Evolutionary conservation across 257 asterid genomes (phyloP), one percentile per base, ranked within the genome.

Genomic region (Nicotiana paniculata): DNA sequence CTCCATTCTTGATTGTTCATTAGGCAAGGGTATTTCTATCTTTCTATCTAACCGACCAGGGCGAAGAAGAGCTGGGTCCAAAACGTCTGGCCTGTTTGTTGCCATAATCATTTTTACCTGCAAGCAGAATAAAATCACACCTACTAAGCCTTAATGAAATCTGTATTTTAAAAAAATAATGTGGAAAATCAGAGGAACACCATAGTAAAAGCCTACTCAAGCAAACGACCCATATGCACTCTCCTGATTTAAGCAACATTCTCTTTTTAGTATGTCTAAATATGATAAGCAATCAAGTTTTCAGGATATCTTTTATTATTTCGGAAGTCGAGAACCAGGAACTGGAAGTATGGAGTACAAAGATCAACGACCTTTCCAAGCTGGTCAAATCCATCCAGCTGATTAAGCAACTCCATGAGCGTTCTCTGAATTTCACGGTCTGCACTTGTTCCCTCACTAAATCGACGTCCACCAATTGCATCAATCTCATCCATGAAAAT

Each of bases 341-440:
- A 21, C 58, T 43, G 59, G 21, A 72, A 21, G 61, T 48, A 48
- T 21, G 39, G 39, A 33, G 43, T 12, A 46, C 39, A 15, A 65
- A 48, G 59, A 72, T 24, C 39, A 24, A 13, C 39, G n/a, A 96
- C 99, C 99, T 96, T 96, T 74, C 99, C 99, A 46, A 94, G 97
- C 86, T 93, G 98, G 77, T 92, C 99, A 85, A 95, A 95, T 35
- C 99, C 99, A 88, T 95, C 98, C 84, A 95, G 89, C 87, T 91
- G 97, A 89, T 95, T 95, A 80, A 95, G 95, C 88, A 95, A 85
- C 88, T 95, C 99, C 99, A 95, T 92, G 70, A 95, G 94, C 28
- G 98, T 95, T 88, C 99, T 91, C 80, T 95, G 99, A 85, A 95
- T 95, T 88, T 96, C 99, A 85, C 98, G 97, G 82, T 95, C 98